A percentile compares a stretch with the other conserved stretches of the same genome.
These are phyloP conservation scores for Amesomyces nigricolor DNA, from an alignment of 2,329 filamentous ascomycete genomes.

Conservation along the genomic window DNA sequence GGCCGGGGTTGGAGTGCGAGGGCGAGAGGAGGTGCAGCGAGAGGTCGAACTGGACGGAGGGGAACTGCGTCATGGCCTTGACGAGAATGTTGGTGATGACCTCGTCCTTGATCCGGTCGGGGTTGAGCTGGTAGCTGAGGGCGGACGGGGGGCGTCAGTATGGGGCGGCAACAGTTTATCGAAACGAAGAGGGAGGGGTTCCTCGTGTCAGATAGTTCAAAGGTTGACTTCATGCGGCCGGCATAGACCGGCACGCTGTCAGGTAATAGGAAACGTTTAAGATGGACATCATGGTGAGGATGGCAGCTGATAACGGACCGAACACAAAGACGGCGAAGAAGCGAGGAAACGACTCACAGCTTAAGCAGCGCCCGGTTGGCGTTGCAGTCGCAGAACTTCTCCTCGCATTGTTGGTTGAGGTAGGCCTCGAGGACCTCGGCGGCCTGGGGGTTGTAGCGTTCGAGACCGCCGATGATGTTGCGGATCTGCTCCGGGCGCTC, in stretches of 20 bases:
- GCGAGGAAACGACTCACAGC: constrained; percentile 63
- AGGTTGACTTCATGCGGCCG: constrained; percentile 60
- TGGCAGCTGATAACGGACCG: not conserved
- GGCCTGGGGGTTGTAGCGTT: constrained; percentile 97
- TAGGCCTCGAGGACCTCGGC: constrained; percentile 92
- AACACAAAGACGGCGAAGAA: constrained; percentile 12
- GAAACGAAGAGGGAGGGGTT: not conserved
- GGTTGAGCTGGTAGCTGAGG: constrained; percentile 96
- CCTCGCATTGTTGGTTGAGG: constrained; percentile 89
- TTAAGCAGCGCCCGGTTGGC: constrained; percentile 94
- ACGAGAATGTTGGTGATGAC: constrained; percentile 98
- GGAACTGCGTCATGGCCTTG: constrained; percentile 96
- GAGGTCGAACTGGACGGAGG: constrained; percentile 89
- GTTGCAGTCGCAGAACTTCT: constrained; percentile 90
- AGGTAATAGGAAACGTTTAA: constrained; percentile 99
- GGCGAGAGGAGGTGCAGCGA: constrained; percentile 90
- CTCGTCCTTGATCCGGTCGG: constrained; percentile 93
- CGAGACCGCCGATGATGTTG: constrained; percentile 90
- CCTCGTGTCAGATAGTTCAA: constrained; percentile 66
- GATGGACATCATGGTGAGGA: constrained; percentile 61
- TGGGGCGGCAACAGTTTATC: not conserved
- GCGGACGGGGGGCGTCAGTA: not conserved
- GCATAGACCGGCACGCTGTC: constrained; percentile 53
- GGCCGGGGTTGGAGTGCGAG: constrained; percentile 61
- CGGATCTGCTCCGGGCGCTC: constrained; percentile 90